Base-by-base conservation (phyloP, 2,329 filamentous ascomycete species). In the Pseudogymnoascus sp. region DNA sequence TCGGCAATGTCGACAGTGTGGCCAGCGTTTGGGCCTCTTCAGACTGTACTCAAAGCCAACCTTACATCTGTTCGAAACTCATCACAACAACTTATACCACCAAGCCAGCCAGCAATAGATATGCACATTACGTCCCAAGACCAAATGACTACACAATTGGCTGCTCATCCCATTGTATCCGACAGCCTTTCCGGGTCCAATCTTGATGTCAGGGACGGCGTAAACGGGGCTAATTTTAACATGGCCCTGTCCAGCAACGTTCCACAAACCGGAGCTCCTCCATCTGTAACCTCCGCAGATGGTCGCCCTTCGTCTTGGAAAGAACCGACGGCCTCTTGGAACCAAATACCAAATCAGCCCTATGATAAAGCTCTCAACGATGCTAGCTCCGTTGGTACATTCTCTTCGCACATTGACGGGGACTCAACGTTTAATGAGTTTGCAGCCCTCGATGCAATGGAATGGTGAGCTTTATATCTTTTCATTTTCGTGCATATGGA, bases 371-470 rank as follows among this genome's bases (percentile, higher is more conserved):
- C 37, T 62, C 37, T 59, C 65, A 64, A 59, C 59, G 68, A 65
- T n/a, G 64, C 67, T 13, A 40, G 68, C 10, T 68, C 68, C 4
- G 68, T 67, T 59, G 65, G 65, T 29, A 56, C 50, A 56, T 56
- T 56, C 50, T 33, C 26, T 21, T 67, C 69, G 1, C 70, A 71
- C 31, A 66, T 69, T 6, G 71, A 73, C 33, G 67, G 67, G 5
- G 80, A 83, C 65, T 80, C 79, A 15, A 77, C 84, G 61, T 84
- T 85, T 65, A 83, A 85, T 61, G 82, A 85, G 66, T 72, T 86
- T 38, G 82, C 82, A 2, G 81, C 82, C 7, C 73, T 85, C 33
- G 83, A 85, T 68, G 81, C 78, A 2, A 78, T 77, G 21, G 79
- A 83, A 68, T 77, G 76, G 77, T 77, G 66, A 66, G 72, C 37